phyloP scores from a whole-genome alignment of 2,329 filamentous ascomycete genomes.

The Chrysoporthe cubensis region DNA sequence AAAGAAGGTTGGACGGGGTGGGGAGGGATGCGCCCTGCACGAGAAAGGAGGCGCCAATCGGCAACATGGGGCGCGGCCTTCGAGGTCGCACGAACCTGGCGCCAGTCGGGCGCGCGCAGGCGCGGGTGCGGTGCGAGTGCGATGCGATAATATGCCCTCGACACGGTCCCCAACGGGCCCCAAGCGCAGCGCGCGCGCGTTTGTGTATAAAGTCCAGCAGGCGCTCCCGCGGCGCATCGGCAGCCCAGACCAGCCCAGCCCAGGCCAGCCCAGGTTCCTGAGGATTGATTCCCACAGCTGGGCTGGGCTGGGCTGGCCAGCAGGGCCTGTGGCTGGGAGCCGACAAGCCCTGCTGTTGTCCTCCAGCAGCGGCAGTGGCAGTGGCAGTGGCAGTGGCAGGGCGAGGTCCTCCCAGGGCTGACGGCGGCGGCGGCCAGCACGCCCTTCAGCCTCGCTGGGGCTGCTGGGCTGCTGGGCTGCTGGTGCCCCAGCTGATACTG shows the following conservation, averaged over 20 bases:
- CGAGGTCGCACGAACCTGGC: slow-evolving; percentile 17
- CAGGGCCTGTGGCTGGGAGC: too few species aligned
- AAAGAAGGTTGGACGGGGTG: slow-evolving; percentile 10
- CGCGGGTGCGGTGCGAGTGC: too few species aligned
- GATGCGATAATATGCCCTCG: too few species aligned
- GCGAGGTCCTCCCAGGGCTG: neutral
- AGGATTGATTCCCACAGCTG: too few species aligned
- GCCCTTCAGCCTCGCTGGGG: neutral
- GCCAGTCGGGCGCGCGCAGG: slow-evolving; percentile 27
- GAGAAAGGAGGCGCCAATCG: slow-evolving; percentile 2
- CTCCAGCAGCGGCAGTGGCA: too few species aligned
- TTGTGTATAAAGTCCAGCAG: neutral
- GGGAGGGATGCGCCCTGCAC: slow-evolving; percentile 9
- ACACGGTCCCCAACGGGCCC: neutral
- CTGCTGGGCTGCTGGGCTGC: neutral
- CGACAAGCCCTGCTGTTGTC: too few species aligned
- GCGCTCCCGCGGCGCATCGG: neutral
- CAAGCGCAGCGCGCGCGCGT: neutral
- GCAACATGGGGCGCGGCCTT: neutral
- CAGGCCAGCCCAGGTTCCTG: too few species aligned
- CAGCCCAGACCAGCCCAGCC: too few species aligned
- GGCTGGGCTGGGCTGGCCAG: too few species aligned
- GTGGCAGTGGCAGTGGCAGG: neutral
- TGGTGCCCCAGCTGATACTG: neutral
- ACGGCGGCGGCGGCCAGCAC: too few species aligned